These are phyloP conservation scores for Parathielavia hyrcaniae DNA, from an alignment of 495 filamentous ascomycete genomes.

Conservation along the genomic window DNA sequence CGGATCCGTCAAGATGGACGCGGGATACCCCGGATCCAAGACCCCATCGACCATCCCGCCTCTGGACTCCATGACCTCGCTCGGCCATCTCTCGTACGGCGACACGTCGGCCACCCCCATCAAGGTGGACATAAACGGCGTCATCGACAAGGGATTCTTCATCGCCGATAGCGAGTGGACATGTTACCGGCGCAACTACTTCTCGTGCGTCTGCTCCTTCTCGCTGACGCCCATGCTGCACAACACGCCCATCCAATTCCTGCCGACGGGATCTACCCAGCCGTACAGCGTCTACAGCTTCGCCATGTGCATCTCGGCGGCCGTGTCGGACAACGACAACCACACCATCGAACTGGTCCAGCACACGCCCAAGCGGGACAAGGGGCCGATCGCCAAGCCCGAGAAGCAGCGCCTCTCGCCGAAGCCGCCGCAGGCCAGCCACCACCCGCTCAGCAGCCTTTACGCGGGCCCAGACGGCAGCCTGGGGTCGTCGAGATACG, in stretches of 20 bases:
- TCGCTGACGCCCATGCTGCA: conserved; percentile 50
- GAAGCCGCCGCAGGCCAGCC: conserved; percentile 49
- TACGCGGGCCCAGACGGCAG: conserved; percentile 32
- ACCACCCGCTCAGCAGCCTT: conserved; percentile 36
- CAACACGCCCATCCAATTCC: conserved; percentile 37
- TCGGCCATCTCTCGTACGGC: conserved; percentile 53
- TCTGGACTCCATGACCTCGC: conserved; percentile 50
- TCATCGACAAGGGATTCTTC: conserved; percentile 93
- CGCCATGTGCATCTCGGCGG: conserved; percentile 81
- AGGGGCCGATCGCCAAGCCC: conserved; percentile 78
- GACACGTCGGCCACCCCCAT: conserved; percentile 52
- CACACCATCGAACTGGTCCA: conserved; percentile 85
- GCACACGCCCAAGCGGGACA: conserved; percentile 92
- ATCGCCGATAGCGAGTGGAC: conserved; percentile 84
- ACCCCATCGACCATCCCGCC: conserved; percentile 50
- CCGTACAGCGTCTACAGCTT: conserved; percentile 57
- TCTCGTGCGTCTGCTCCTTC: conserved; percentile 80
- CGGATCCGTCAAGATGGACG: conserved; percentile 46
- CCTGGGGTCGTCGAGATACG: conserved; percentile 40
- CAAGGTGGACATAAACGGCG: conserved; percentile 70
- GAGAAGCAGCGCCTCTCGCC: conserved; percentile 64
- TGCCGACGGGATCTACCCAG: conserved; percentile 32
- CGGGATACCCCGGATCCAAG: conserved; percentile 35
- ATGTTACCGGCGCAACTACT: conserved; percentile 93
- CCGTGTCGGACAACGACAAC: conserved; percentile 68